Evolutionary conservation across 2,329 filamentous ascomycete species (phyloP).

Genomic region (Trichoderma koningiopsis): DNA sequence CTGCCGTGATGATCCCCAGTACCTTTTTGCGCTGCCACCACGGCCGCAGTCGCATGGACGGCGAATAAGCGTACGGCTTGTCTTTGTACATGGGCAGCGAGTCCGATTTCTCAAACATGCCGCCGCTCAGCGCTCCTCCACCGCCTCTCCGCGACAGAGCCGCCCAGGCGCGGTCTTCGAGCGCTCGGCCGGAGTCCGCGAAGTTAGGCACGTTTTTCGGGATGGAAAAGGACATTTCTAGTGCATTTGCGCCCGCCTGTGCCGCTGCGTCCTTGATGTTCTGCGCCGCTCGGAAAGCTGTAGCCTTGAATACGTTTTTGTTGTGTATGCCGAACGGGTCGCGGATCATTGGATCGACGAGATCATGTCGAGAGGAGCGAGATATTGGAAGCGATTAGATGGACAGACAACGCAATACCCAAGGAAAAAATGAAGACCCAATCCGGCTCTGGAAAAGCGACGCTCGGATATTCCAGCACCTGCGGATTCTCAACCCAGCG

Average conservation of each 20-base stretch:
- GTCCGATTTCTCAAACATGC: constrained; percentile 57
- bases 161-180: constrained; percentile 70
- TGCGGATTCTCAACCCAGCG: neutral
- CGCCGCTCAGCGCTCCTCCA: constrained; percentile 49
- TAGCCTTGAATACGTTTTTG: constrained; percentile 51
- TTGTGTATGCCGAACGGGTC: constrained; percentile 50
- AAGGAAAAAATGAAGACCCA: neutral
- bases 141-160: constrained; percentile 43
- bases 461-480: neutral
- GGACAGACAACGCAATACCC: neutral
- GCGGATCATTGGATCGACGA: constrained; percentile 42
- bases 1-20: constrained; percentile 53
- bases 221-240: constrained; percentile 66
- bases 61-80: constrained; percentile 80
- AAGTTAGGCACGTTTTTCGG: constrained; percentile 73
- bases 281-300: constrained; percentile 49
- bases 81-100: constrained; percentile 95
- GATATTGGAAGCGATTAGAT: neutral
- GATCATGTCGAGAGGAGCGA: constrained; percentile 34
- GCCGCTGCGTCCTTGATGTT: constrained; percentile 51
- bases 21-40: constrained; percentile 66
- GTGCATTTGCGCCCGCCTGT: constrained; percentile 51
- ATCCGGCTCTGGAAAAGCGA: neutral
- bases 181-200: constrained; percentile 61
- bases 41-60: constrained; percentile 59